These are phyloP conservation scores for Amanita muscaria DNA, from an alignment of 768 basidiomycete genomes.

Conservation along the genomic window DNA sequence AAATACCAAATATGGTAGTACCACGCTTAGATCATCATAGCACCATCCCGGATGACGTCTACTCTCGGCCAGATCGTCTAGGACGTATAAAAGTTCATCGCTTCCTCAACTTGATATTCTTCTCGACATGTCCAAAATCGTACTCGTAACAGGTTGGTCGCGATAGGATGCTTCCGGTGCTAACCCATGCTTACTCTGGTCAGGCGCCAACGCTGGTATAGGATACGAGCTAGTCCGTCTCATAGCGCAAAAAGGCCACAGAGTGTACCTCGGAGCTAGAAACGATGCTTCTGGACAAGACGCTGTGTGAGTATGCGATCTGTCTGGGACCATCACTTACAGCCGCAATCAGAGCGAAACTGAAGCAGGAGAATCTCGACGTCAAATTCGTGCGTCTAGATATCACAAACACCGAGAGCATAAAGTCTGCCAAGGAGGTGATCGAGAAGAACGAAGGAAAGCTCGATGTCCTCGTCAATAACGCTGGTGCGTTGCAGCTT, in stretches of 20 bases:
- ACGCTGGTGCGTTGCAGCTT: constrained; percentile 25
- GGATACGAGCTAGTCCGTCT: constrained; percentile 36
- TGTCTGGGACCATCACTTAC: not conserved
- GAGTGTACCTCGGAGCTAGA: constrained; percentile 35
- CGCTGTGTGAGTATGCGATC: constrained; percentile 24
- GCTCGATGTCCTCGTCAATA: not conserved
- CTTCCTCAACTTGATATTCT: too few relatives aligned
- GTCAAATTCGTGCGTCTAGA: constrained; percentile 33
- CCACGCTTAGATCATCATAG: too few relatives aligned
- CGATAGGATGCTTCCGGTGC: not conserved
- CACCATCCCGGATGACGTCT: too few relatives aligned
- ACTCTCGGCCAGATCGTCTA: too few relatives aligned
- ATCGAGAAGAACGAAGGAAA: not conserved
- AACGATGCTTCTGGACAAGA: constrained; percentile 30
- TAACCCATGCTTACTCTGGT: not conserved
- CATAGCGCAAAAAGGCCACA: constrained; percentile 33
- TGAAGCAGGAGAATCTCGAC: constrained; percentile 24
- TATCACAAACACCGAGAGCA: constrained; percentile 1
- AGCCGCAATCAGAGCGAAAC: constrained; percentile 16
- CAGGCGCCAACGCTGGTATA: constrained; percentile 38
- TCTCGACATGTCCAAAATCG: constrained; percentile 23
- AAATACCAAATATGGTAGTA: too few relatives aligned
- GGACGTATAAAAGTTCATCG: too few relatives aligned
- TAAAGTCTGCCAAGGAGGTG: not conserved
- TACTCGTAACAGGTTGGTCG: constrained; percentile 30